Evolutionary conservation across 139 green algal genomes (phyloP).

Genomic region (Asterochloris erici): DNA sequence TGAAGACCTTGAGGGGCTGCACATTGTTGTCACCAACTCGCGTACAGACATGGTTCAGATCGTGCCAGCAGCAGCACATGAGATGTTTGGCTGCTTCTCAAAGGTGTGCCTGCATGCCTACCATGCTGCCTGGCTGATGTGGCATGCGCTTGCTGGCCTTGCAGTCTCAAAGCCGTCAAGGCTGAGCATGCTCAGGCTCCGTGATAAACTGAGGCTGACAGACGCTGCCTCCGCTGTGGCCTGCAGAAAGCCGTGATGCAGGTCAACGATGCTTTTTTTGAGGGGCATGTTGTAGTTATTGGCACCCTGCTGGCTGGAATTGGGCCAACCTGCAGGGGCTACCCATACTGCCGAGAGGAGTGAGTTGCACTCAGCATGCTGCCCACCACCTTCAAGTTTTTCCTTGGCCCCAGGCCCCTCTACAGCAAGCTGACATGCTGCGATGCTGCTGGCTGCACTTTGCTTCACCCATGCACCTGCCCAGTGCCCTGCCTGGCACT

Average conservation of each 20-base stretch:
- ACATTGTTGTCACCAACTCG: slow-evolving; percentile 20
- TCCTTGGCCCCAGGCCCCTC: not conserved
- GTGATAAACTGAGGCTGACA: not conserved
- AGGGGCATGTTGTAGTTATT: slow-evolving; percentile 9
- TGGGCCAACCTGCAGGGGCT: slow-evolving; percentile 20
- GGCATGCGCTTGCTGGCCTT: not conserved
- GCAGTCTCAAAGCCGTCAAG: not conserved
- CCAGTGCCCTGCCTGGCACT: not conserved
- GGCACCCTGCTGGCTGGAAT: slow-evolving; percentile 20
- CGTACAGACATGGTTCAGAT: slow-evolving; percentile 1
- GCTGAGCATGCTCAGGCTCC: too few species aligned
- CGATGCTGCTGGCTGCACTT: not conserved
- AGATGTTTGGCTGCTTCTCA: slow-evolving; percentile 29
- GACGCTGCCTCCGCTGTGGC: not conserved
- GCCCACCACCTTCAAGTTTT: not conserved
- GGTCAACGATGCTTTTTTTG: slow-evolving; percentile 13
- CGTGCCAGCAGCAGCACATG: slow-evolving; percentile 17
- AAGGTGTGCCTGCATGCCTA: not conserved
- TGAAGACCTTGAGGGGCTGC: slow-evolving; percentile 20
- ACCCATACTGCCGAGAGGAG: slow-evolving; percentile 3
- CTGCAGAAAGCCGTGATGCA: slow-evolving; percentile 19
- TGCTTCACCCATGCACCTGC: not conserved
- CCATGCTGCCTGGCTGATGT: not conserved
- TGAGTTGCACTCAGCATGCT: not conserved
- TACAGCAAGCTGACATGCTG: not conserved